Conservation (phyloP, 129 eudicot genomes). For the Lactuca saligna region DNA sequence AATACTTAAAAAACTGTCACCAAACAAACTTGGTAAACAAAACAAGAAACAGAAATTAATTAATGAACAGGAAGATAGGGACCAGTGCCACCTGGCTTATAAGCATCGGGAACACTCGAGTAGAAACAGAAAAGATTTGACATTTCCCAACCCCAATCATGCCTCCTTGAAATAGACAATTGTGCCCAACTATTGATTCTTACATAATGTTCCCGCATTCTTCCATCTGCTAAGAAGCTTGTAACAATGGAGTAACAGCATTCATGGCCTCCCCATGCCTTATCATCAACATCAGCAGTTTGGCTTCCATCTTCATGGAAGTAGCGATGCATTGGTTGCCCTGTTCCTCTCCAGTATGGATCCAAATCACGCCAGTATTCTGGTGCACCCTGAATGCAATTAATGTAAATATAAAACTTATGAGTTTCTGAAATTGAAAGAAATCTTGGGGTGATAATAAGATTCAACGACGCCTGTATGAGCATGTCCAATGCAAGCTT, state of each 20-base stretch:
- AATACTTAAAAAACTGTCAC: not conserved
- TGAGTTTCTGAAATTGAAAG: not conserved
- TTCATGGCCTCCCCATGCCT: slow-evolving; percentile 90
- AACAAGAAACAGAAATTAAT: not conserved
- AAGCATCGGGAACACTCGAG: slow-evolving; percentile 65
- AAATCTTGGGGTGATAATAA: not conserved
- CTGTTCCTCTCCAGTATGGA: slow-evolving; percentile 60
- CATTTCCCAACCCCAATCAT: slow-evolving; percentile 90
- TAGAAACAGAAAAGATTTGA: slow-evolving; percentile 52
- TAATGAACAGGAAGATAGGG: slow-evolving; percentile 38
- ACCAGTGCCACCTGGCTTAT: slow-evolving; percentile 62
- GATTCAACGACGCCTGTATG: not conserved
- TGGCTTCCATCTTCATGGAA: slow-evolving; percentile 75
- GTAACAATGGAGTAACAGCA: slow-evolving; percentile 64
- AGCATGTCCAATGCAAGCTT: too few species aligned
- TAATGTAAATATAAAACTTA: not conserved
- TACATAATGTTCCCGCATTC: slow-evolving; percentile 71
- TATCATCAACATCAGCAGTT: slow-evolving; percentile 61
- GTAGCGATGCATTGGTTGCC: slow-evolving; percentile 55
- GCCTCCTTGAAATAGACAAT: slow-evolving; percentile 43
- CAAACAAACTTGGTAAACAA: too few species aligned
- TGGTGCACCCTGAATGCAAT: slow-evolving; percentile 49
- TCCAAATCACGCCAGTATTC: slow-evolving; percentile 67
- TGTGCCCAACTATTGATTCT: slow-evolving; percentile 84
- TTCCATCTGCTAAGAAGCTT: slow-evolving; percentile 50